phyloP scores from a whole-genome alignment of 495 filamentous ascomycete genomes.

The Xanthoparmelia taractica region DNA sequence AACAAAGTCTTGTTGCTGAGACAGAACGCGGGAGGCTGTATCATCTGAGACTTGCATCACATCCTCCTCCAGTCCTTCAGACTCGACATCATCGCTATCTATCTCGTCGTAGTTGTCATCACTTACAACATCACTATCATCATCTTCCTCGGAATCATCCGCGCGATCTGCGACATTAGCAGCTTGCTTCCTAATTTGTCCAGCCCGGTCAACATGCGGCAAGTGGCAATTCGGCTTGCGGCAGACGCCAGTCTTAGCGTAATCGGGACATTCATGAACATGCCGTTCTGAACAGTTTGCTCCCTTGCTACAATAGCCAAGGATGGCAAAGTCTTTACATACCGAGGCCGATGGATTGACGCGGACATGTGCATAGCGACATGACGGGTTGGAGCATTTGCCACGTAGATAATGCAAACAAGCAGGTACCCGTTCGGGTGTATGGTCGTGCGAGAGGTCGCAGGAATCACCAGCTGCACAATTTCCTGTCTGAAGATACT shows the following conservation, averaged over 20 bases:
- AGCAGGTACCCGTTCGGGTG: slow-evolving; percentile 72
- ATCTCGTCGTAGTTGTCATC: slow-evolving; percentile 70
- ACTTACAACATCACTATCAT: slow-evolving; percentile 72
- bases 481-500: slow-evolving; percentile 69
- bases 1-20: slow-evolving; percentile 64
- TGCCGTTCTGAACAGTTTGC: slow-evolving; percentile 72
- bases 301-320: slow-evolving; percentile 89
- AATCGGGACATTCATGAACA: slow-evolving; percentile 86
- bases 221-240: slow-evolving; percentile 74
- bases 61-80: slow-evolving; percentile 75
- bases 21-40: slow-evolving; percentile 46
- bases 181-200: slow-evolving; percentile 55
- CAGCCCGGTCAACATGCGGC: slow-evolving; percentile 81
- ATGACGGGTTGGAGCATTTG: slow-evolving; percentile 79
- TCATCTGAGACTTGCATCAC: slow-evolving; percentile 38
- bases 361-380: slow-evolving; percentile 82
- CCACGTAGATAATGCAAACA: slow-evolving; percentile 89
- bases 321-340: slow-evolving; percentile 73
- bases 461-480: slow-evolving; percentile 76
- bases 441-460: slow-evolving; percentile 88
- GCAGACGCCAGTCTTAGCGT: slow-evolving; percentile 83
- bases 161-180: slow-evolving; percentile 33
- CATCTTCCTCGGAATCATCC: slow-evolving; percentile 38
- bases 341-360: slow-evolving; percentile 75
- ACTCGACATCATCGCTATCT: slow-evolving; percentile 82